These are phyloP conservation scores for Candida andamanensis DNA, from an alignment of 805 yeast genomes.

Conservation along the genomic window DNA sequence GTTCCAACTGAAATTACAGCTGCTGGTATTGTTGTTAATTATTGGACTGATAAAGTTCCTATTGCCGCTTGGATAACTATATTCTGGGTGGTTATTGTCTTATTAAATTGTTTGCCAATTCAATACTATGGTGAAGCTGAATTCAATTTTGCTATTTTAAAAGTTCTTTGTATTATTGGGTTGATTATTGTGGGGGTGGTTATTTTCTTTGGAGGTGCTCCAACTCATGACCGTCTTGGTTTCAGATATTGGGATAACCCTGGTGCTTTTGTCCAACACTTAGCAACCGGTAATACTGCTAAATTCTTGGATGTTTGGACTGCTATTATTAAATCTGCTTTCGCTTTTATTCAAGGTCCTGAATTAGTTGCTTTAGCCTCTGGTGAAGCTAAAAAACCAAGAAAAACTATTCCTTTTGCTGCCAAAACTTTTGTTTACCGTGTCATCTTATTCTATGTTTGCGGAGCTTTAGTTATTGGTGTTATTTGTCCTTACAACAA, in stretches of 20 bases:
- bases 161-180: slow-evolving; percentile 32
- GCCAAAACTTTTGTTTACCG: slow-evolving; percentile 39
- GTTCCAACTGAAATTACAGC: slow-evolving; percentile 45
- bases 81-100: slow-evolving; percentile 31
- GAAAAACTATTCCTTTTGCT: slow-evolving; percentile 35
- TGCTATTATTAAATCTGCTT: slow-evolving; percentile 32
- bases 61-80: slow-evolving; percentile 41
- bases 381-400: slow-evolving; percentile 39
- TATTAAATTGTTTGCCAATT: slow-evolving; percentile 43
- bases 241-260: slow-evolving; percentile 28
- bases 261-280: slow-evolving; percentile 37
- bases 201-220: slow-evolving; percentile 35
- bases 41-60: slow-evolving; percentile 46
- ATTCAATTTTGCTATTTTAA: slow-evolving; percentile 39
- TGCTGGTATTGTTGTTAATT: slow-evolving; percentile 51
- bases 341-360: slow-evolving; percentile 39
- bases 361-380: slow-evolving; percentile 41
- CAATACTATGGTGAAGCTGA: slow-evolving; percentile 47
- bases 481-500: slow-evolving; percentile 33
- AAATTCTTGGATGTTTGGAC: slow-evolving; percentile 40
- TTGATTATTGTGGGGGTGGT: slow-evolving; percentile 32
- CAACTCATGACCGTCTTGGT: slow-evolving; percentile 27
- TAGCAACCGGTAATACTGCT: slow-evolving; percentile 26
- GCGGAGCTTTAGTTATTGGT: slow-evolving; percentile 38
- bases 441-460: slow-evolving; percentile 38